Conservation (phyloP, 768 basidiomycete species). For the Clathrus columnatus region DNA sequence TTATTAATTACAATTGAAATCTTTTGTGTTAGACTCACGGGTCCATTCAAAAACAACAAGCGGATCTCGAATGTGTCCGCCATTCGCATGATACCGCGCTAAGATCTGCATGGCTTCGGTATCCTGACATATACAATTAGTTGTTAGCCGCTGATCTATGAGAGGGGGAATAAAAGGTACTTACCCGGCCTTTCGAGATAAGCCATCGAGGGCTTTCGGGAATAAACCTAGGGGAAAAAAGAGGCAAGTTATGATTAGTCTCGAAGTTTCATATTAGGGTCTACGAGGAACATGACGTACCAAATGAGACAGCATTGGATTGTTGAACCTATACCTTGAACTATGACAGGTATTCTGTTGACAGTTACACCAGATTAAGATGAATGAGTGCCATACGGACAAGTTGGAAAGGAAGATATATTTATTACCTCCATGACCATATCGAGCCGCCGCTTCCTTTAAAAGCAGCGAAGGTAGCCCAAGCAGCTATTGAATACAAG, state of each 20-base stretch:
- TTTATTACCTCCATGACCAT: slow-evolving; percentile 22
- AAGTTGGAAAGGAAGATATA: slow-evolving; percentile 23
- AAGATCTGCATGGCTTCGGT: slow-evolving; percentile 52
- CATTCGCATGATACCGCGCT: slow-evolving; percentile 64
- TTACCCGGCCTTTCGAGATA: slow-evolving; percentile 48
- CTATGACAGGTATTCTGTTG: slow-evolving; percentile 56
- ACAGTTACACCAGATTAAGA: slow-evolving; percentile 20
- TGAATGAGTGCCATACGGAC: slow-evolving; percentile 31
- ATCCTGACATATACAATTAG: slow-evolving; percentile 27
- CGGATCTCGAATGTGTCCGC: slow-evolving; percentile 49
- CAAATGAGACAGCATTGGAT: slow-evolving; percentile 48
- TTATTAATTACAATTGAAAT: neutral
- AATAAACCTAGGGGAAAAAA: slow-evolving; percentile 40
- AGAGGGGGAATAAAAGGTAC: slow-evolving; percentile 13
- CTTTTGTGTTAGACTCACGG: slow-evolving; percentile 14
- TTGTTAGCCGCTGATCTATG: neutral
- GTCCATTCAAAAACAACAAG: slow-evolving; percentile 44
- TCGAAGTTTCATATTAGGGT: neutral
- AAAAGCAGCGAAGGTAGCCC: slow-evolving; percentile 39
- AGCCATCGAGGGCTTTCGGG: slow-evolving; percentile 65
- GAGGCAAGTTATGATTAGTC: neutral
- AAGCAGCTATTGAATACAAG: slow-evolving; percentile 27
- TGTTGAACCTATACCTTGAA: slow-evolving; percentile 51
- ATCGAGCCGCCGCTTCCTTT: slow-evolving; percentile 20
- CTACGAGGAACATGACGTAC: slow-evolving; percentile 22